phyloP scores from a whole-genome alignment of 495 filamentous ascomycete genomes.

The Annulohypoxylon stygium region DNA sequence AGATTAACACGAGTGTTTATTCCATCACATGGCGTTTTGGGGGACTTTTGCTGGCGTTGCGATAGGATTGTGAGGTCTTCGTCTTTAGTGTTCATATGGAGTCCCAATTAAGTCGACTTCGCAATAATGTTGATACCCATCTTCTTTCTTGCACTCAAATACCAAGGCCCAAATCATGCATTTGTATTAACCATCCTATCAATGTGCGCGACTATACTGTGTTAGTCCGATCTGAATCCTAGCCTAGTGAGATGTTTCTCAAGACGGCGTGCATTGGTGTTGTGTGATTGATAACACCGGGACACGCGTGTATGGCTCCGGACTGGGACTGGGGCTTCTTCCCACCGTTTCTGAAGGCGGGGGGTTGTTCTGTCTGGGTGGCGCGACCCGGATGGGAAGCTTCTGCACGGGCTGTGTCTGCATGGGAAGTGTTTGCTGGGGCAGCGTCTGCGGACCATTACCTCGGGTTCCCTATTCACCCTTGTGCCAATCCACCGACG shows the following conservation, averaged over 20 bases:
- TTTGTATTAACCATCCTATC: not conserved
- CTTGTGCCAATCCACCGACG: conserved; percentile 61
- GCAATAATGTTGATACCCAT: conserved; percentile 43
- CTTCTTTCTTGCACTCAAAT: conserved; percentile 5
- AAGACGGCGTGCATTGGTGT: not conserved
- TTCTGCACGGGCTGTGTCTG: not conserved
- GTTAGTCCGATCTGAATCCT: conserved; percentile 23
- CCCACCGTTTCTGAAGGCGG: not conserved
- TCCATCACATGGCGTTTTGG: conserved; percentile 40
- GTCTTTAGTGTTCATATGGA: conserved; percentile 22
- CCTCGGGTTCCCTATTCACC: conserved; percentile 44
- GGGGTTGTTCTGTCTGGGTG: not conserved
- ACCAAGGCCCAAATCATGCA: not conserved
- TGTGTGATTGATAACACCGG: no score
- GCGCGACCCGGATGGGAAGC: not conserved
- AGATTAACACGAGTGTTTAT: conserved; percentile 21
- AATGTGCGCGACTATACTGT: conserved; percentile 14
- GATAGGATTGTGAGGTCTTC: conserved; percentile 38
- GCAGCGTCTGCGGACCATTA: not conserved
- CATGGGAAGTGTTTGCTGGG: no score
- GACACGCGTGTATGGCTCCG: no score
- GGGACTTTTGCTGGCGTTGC: conserved; percentile 36
- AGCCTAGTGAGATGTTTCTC: not conserved
- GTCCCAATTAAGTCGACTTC: conserved; percentile 5
- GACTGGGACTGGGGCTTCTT: no score